Evolutionary conservation across 2,329 filamentous ascomycete genomes (phyloP).

Genomic region (Pseudogymnoascus sp.): DNA sequence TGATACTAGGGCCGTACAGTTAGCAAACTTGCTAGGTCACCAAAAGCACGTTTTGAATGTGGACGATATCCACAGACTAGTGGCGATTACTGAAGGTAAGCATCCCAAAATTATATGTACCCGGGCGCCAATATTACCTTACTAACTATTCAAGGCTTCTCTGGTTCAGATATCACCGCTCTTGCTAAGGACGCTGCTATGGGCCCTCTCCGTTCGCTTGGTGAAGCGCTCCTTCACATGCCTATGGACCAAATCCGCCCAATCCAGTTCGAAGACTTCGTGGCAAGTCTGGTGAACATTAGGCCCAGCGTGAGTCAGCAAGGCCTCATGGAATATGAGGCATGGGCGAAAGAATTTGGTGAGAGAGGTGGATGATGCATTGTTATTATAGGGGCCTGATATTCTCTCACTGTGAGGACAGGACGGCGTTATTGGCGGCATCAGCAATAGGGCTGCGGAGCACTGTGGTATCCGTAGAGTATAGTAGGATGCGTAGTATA

Average conservation of each 20-base stretch:
- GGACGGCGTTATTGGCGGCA: background rate
- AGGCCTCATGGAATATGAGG: conserved; percentile 81
- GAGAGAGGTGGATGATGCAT: conserved; percentile 67
- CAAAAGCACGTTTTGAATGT: conserved; percentile 76
- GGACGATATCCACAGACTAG: conserved; percentile 63
- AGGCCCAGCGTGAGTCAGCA: conserved; percentile 81
- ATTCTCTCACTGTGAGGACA: background rate
- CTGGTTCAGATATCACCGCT: conserved; percentile 92
- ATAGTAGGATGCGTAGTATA: conserved; percentile 5
- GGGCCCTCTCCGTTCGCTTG: conserved; percentile 84
- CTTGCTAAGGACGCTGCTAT: conserved; percentile 96
- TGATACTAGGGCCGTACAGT: conserved; percentile 69
- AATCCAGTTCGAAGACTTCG: conserved; percentile 76
- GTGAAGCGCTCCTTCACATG: conserved; percentile 82
- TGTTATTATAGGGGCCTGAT: background rate
- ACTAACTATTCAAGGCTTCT: conserved; percentile 62
- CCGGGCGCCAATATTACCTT: conserved; percentile 4
- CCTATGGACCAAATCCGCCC: conserved; percentile 90
- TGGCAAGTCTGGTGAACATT: conserved; percentile 75
- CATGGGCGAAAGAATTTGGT: conserved; percentile 90
- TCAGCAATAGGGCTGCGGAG: background rate
- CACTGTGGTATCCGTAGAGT: background rate
- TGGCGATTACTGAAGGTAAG: conserved; percentile 77
- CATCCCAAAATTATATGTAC: conserved; percentile 12
- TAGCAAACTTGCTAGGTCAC: conserved; percentile 71